These are phyloP conservation scores for Scedosporium aurantiacum DNA, from an alignment of 2,329 filamentous ascomycete species.

Conservation along the genomic window DNA sequence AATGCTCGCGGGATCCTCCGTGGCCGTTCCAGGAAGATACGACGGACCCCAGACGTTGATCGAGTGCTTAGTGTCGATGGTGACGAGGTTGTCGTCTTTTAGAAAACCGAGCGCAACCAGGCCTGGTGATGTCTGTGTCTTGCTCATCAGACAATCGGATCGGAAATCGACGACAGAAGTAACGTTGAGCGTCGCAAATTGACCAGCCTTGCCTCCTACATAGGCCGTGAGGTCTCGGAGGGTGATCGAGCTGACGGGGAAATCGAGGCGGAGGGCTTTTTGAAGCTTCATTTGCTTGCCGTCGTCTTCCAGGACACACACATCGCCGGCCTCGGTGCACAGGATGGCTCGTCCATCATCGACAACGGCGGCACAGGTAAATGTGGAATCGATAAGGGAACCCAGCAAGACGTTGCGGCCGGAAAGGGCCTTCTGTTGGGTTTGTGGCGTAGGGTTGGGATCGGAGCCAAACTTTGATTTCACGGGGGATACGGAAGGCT, in stretches of 20 bases:
- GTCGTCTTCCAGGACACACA: slow-evolving; percentile 78
- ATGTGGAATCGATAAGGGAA: slow-evolving; percentile 69
- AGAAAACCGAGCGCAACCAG: slow-evolving; percentile 61
- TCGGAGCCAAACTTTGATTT: slow-evolving; percentile 48
- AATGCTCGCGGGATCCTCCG: slow-evolving; percentile 31
- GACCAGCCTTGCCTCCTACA: slow-evolving; percentile 57
- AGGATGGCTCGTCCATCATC: slow-evolving; percentile 66
- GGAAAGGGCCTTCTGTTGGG: slow-evolving; percentile 51
- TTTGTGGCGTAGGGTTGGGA: slow-evolving; percentile 8
- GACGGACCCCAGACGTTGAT: slow-evolving; percentile 55
- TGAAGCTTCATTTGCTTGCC: slow-evolving; percentile 60
- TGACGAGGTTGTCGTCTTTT: slow-evolving; percentile 53
- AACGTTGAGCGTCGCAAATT: slow-evolving; percentile 43
- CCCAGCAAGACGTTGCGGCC: slow-evolving; percentile 85
- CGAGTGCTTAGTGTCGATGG: slow-evolving; percentile 63
- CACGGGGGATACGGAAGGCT: slow-evolving; percentile 49
- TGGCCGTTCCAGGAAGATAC: slow-evolving; percentile 28
- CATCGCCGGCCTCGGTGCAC: slow-evolving; percentile 75
- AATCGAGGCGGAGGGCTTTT: slow-evolving; percentile 55
- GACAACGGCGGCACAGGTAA: slow-evolving; percentile 65
- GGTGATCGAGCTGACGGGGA: slow-evolving; percentile 56
- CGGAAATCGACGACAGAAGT: slow-evolving; percentile 33
- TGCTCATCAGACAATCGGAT: slow-evolving; percentile 26
- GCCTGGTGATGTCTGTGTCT: slow-evolving; percentile 26
- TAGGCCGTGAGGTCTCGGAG: slow-evolving; percentile 49